phyloP scores from a whole-genome alignment of 139 green algal genomes.

The Chlamydomonas incerta region DNA sequence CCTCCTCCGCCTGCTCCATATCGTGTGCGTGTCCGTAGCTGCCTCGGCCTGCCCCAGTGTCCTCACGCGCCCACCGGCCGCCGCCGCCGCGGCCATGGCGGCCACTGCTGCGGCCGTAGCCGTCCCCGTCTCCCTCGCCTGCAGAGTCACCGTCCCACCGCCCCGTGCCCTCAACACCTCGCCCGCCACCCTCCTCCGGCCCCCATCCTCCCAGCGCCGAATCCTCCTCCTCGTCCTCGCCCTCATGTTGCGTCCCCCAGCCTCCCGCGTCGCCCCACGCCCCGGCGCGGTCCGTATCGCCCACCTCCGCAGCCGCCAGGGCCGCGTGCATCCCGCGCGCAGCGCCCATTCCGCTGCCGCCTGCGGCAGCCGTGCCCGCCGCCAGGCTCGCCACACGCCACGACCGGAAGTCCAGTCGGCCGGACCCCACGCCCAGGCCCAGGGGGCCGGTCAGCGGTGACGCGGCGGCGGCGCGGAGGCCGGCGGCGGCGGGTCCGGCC shows the following conservation, averaged over 20 bases:
- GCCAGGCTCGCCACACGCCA: not conserved
- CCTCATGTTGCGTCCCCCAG: not conserved
- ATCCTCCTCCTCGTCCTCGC: not conserved
- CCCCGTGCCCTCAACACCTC: not conserved
- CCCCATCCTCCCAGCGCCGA: not conserved
- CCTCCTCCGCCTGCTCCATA: no score
- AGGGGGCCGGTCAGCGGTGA: not conserved
- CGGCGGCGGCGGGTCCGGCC: no score
- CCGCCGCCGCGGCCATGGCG: no score
- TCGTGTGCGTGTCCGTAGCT: no score
- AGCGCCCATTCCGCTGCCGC: no score
- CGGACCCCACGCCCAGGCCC: not conserved
- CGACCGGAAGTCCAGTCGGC: not conserved
- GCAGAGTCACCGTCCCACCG: no score
- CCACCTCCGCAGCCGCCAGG: not conserved
- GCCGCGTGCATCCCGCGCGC: not conserved
- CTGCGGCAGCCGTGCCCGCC: no score
- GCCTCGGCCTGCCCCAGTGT: no score
- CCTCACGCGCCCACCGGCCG: no score
- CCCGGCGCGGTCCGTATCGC: not conserved
- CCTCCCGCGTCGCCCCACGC: not conserved
- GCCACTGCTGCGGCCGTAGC: no score
- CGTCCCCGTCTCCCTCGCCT: no score
- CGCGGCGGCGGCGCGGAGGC: no score
- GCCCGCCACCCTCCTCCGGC: not conserved